Conservation (phyloP, 768 basidiomycete genomes). For the Suillus decipiens region DNA sequence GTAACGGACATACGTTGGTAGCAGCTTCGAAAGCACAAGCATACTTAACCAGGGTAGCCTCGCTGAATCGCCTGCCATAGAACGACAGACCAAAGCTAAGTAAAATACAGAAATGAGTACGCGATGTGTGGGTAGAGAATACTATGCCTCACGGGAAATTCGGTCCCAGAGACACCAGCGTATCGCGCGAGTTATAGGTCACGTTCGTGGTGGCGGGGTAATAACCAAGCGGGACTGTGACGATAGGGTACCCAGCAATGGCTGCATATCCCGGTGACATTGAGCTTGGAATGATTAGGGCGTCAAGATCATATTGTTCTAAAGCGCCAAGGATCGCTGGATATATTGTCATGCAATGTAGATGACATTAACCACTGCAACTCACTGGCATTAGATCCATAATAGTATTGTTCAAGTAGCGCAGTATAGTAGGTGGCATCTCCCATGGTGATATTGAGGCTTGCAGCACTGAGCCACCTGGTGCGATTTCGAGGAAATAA, state of each 20-base stretch:
- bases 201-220: conserved; percentile 45
- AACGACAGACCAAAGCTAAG: conserved; percentile 6
- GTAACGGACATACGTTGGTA: background rate
- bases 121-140: background rate
- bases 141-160: conserved; percentile 2
- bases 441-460: conserved; percentile 1
- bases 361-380: background rate
- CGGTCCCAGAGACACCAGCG: background rate
- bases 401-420: conserved; percentile 2
- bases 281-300: conserved; percentile 46
- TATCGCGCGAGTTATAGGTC: background rate
- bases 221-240: conserved; percentile 63
- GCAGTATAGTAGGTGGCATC: conserved; percentile 1
- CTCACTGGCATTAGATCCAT: conserved; percentile 6
- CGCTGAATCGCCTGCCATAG: conserved; percentile 5
- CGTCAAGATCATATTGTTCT: conserved; percentile 48
- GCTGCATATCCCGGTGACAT: conserved; percentile 29
- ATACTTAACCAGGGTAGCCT: conserved; percentile 6
- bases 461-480: conserved; percentile 2
- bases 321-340: conserved; percentile 55
- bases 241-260: conserved; percentile 64
- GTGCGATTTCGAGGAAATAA: background rate
- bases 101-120: background rate
- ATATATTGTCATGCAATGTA: background rate
- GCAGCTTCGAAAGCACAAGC: conserved; percentile 5